Evolutionary conservation across 805 yeast species (phyloP), one percentile per base, ranked within the genome.

Genomic region (Myxozyma vanderwaltii): DNA sequence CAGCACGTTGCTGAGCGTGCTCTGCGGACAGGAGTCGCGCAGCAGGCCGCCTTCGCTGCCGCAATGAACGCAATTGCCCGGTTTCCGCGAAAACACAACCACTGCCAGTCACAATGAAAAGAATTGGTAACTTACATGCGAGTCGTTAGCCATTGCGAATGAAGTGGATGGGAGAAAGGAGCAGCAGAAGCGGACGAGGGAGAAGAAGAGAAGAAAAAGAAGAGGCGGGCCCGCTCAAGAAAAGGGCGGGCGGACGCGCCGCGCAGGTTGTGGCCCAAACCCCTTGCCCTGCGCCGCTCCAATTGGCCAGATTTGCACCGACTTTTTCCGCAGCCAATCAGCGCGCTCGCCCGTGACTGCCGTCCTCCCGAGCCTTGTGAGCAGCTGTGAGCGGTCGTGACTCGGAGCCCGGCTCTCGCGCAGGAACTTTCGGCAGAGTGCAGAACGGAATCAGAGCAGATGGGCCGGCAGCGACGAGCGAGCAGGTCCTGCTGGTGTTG

Each of bases 261-360:
- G 57, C 45, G 51, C 51, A 24, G 38, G 19, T 15, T 41, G 55
- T 29, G 45, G 55, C 40, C 41, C 48, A 4, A 19, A 51, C 19
- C 47, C 44, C 41, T 7, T 19, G 24, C 48, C 55, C 27, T 33
- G 46, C 21, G 5, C 29, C 33, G 40, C 44, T 26, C 51, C 27
- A 29, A 53, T 53, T 53, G 57, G 57, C 57, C 33, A 33, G 51
- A 1, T 2, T 21, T 35, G 23, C 36, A 45, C 51, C 57, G 55
- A 51, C 48, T 51, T 51, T 31, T 51, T 43, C 55, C 55, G 55
- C 41, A 39, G 58, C 58, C 58, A 54, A 54, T 54, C 51, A 39
- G 47, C 43, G 41, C 51, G 47, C 26, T 38, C 36, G 33, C 43
- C 21, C 49, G 49, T 41, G 48, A 41, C 48, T 43, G 49, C 46